Conservation (phyloP, 108 stramenopile genomes). For the Cyclotella kingstonii region DNA sequence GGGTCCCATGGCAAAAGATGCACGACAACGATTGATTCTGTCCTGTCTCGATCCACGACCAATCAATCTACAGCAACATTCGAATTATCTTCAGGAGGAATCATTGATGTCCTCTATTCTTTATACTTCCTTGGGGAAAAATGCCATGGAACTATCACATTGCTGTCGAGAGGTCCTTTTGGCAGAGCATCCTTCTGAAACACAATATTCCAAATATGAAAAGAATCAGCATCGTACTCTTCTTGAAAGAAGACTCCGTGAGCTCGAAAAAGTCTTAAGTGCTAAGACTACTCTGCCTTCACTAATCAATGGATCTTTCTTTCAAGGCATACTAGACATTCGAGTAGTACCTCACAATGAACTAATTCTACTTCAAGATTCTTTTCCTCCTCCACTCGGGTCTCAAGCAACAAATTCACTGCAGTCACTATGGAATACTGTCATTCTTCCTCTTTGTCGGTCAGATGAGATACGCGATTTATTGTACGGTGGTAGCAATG, state of each 20-base stretch:
- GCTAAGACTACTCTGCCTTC: slow-evolving; percentile 55
- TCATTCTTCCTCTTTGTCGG: slow-evolving; percentile 76
- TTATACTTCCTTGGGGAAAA: slow-evolving; percentile 56
- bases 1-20: slow-evolving; percentile 44
- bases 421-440: slow-evolving; percentile 57
- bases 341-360: slow-evolving; percentile 53
- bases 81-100: too few relatives aligned
- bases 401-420: slow-evolving; percentile 49
- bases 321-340: slow-evolving; percentile 80
- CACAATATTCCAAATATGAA: background rate
- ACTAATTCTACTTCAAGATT: too few relatives aligned
- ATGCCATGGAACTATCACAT: slow-evolving; percentile 61
- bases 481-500: slow-evolving; percentile 31
- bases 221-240: background rate
- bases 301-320: slow-evolving; percentile 51
- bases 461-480: slow-evolving; percentile 50
- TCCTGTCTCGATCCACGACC: slow-evolving; percentile 32
- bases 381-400: slow-evolving; percentile 57
- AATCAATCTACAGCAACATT: too few relatives aligned
- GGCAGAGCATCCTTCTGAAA: slow-evolving; percentile 5
- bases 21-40: slow-evolving; percentile 44
- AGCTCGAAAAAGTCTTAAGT: slow-evolving; percentile 49
- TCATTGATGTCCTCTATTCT: slow-evolving; percentile 22
- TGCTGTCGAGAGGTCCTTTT: slow-evolving; percentile 56
- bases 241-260: slow-evolving; percentile 23